Evolutionary conservation across 176 grass and related monocot genomes (phyloP).

Genomic region (Triticum dicoccoides): DNA sequence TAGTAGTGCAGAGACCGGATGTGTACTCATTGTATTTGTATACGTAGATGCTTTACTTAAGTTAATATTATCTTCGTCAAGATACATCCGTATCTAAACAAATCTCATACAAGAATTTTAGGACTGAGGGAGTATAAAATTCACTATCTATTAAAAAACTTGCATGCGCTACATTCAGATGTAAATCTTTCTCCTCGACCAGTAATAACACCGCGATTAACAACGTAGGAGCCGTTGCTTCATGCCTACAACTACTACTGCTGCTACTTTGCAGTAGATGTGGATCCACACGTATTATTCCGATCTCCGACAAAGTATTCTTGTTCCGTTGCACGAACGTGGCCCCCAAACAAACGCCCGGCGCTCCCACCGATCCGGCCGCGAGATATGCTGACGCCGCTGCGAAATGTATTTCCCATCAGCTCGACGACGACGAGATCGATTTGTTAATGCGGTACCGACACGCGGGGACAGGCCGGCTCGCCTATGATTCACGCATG

Average conservation of each 20-base stretch:
- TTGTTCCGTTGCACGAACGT: conserved; percentile 25
- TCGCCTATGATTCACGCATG: background rate
- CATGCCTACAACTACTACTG: background rate
- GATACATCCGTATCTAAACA: too few species aligned
- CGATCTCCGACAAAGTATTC: background rate
- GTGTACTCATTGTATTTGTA: too few species aligned
- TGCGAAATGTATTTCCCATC: background rate
- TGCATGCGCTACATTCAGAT: too few species aligned
- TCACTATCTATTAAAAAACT: too few species aligned
- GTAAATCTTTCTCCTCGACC: too few species aligned
- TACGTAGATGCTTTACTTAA: too few species aligned
- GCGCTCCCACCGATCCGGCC: background rate
- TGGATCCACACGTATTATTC: conserved; percentile 24
- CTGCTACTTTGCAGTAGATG: background rate
- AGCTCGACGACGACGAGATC: background rate
- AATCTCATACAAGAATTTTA: too few species aligned
- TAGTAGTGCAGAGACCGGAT: too few species aligned
- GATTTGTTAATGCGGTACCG: conserved; percentile 24
- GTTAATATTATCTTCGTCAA: too few species aligned
- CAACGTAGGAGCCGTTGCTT: background rate
- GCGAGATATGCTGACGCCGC: background rate
- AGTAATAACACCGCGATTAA: too few species aligned
- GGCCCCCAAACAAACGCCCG: background rate
- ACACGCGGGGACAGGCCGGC: background rate
- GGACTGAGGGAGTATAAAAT: too few species aligned